Conservation (phyloP, 1,139 yeast species). For the Sugiyamaella xylanicola region DNA sequence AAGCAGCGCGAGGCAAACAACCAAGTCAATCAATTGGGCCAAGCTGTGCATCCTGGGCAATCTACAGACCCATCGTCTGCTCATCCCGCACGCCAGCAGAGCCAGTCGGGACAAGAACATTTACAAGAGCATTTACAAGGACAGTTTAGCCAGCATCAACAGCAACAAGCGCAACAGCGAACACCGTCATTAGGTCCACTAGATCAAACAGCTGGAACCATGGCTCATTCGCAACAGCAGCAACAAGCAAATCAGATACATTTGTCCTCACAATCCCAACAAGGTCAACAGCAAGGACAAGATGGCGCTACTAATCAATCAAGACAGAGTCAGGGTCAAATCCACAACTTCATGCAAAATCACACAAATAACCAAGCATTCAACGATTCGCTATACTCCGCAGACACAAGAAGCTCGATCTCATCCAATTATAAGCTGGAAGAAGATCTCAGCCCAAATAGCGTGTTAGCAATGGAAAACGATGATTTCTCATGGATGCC, state of each 20-base stretch:
- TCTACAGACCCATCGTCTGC: too few species aligned
- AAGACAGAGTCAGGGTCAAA: slow-evolving; percentile 3
- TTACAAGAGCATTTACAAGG: slow-evolving; percentile 21
- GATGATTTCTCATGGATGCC: slow-evolving; percentile 33
- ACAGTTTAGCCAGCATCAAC: slow-evolving; percentile 20
- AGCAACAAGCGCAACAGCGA: neutral
- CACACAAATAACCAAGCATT: slow-evolving; percentile 6
- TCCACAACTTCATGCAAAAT: slow-evolving; percentile 5
- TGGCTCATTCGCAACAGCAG: neutral
- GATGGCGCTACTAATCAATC: neutral
- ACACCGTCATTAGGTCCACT: neutral
- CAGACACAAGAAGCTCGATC: slow-evolving; percentile 18
- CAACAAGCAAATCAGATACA: neutral
- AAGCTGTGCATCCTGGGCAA: neutral
- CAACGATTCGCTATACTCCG: slow-evolving; percentile 6
- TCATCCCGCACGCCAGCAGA: slow-evolving; percentile 1
- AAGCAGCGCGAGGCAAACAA: too few species aligned
- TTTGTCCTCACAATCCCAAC: neutral
- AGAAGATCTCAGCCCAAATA: slow-evolving; percentile 28
- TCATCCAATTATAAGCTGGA: slow-evolving; percentile 23
- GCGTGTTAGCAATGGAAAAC: slow-evolving; percentile 24
- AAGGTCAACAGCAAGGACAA: too few species aligned
- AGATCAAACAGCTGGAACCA: neutral
- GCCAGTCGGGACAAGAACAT: neutral
- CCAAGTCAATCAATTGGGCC: too few species aligned